Conservation (phyloP, 2,329 filamentous ascomycete genomes). For the Rhinocladiella mackenziei region DNA sequence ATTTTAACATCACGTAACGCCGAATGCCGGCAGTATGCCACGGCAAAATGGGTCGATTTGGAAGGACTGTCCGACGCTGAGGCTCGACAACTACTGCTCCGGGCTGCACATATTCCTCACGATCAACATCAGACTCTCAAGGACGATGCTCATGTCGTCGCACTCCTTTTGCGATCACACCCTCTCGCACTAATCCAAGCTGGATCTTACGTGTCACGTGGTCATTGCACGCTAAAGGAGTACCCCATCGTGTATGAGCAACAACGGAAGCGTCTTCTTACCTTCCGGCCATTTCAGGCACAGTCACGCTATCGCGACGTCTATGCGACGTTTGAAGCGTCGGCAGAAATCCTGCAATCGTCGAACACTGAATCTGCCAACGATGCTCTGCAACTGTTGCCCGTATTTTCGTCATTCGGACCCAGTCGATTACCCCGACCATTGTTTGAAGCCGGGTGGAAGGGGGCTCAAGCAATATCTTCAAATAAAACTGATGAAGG, state of each 20-base stretch:
- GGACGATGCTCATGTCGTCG: slow-evolving; percentile 12
- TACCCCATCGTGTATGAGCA: slow-evolving; percentile 25
- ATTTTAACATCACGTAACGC: slow-evolving; percentile 25
- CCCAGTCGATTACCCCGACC: slow-evolving; percentile 30
- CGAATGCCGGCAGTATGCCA: slow-evolving; percentile 20
- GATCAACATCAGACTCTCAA: slow-evolving; percentile 1
- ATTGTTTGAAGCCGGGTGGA: slow-evolving; percentile 35
- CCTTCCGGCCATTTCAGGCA: slow-evolving; percentile 29
- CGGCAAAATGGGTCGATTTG: slow-evolving; percentile 9
- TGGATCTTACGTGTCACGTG: slow-evolving; percentile 30
- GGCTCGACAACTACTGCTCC: slow-evolving; percentile 16
- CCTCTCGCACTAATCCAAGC: slow-evolving; percentile 25
- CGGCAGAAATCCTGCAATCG: slow-evolving; percentile 28
- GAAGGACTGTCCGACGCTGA: slow-evolving; percentile 12
- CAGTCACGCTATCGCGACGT: slow-evolving; percentile 34
- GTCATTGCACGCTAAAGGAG: slow-evolving; percentile 29
- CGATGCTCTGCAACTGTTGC: slow-evolving; percentile 33
- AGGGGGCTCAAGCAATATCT: slow-evolving; percentile 8
- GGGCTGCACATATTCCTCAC: slow-evolving; percentile 6
- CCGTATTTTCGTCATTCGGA: slow-evolving; percentile 32
- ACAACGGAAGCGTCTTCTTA: slow-evolving; percentile 30
- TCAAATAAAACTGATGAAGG: not conserved
- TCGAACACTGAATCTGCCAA: not conserved
- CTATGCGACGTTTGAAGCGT: slow-evolving; percentile 37
- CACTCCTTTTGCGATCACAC: slow-evolving; percentile 19